These are phyloP conservation scores for Trametes sanguinea DNA, from an alignment of 768 basidiomycete genomes.

Conservation along the genomic window DNA sequence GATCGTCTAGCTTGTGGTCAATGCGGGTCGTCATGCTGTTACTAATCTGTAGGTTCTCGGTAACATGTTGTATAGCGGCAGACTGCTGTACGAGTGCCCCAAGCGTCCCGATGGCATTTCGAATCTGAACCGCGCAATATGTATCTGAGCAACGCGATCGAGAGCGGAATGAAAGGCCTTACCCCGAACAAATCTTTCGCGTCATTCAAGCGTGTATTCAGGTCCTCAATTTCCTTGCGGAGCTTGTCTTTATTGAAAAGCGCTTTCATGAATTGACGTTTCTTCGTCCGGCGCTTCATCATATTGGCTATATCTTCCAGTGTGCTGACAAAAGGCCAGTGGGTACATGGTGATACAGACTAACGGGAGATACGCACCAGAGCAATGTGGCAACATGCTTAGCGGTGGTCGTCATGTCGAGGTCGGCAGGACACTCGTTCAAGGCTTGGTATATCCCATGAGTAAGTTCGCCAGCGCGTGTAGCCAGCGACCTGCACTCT, in stretches of 20 bases:
- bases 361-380: neutral
- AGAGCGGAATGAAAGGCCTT: neutral
- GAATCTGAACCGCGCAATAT: neutral
- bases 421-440: neutral
- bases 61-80: neutral
- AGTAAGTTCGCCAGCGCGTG: neutral
- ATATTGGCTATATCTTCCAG: neutral
- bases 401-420: neutral
- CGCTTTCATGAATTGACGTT: neutral
- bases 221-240: neutral
- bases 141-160: neutral
- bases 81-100: neutral
- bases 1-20: neutral
- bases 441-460: neutral
- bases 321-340: neutral
- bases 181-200: neutral
- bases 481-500: neutral
- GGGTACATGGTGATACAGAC: neutral
- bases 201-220: neutral
- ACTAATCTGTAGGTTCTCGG: neutral
- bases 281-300: conserved; percentile 6
- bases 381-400: neutral
- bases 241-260: neutral
- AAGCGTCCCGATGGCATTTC: neutral
- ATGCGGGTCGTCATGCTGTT: neutral